phyloP scores from a whole-genome alignment of 2,329 filamentous ascomycete species.

The Dactylellina cionopaga region DNA sequence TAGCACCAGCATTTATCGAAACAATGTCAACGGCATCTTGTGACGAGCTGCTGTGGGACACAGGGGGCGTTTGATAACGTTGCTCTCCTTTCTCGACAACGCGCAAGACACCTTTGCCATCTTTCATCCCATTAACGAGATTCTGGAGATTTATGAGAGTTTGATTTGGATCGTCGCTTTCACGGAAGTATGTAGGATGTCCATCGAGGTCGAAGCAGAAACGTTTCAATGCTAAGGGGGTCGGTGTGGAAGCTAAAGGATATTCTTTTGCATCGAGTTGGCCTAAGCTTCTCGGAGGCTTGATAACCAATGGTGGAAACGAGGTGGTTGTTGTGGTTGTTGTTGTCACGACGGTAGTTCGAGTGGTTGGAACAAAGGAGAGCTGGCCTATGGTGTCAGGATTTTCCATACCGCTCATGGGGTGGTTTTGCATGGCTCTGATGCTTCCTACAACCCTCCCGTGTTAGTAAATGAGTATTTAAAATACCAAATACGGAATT shows the following conservation, averaged over 20 bases:
- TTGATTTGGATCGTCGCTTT: conserved; percentile 68
- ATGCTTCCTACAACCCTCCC: not conserved
- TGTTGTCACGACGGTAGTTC: conserved; percentile 58
- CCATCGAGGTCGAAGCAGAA: conserved; percentile 78
- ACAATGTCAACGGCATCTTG: conserved; percentile 25
- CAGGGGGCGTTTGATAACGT: conserved; percentile 44
- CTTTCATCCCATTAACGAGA: conserved; percentile 55
- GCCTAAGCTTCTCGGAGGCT: conserved; percentile 56
- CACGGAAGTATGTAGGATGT: conserved; percentile 70
- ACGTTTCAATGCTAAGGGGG: conserved; percentile 78
- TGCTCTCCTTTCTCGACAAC: conserved; percentile 57
- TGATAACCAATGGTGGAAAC: conserved; percentile 57
- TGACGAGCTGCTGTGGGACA: conserved; percentile 26
- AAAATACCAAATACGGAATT: too few relatives aligned
- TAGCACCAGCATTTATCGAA: conserved; percentile 29
- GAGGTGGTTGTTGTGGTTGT: conserved; percentile 58
- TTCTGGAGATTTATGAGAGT: conserved; percentile 63
- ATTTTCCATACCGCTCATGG: conserved; percentile 30
- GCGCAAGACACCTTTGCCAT: conserved; percentile 56
- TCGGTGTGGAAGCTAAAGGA: conserved; percentile 83
- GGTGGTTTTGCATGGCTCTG: conserved; percentile 25
- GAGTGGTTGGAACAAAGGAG: conserved; percentile 57
- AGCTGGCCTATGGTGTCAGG: conserved; percentile 56
- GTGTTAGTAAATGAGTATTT: not conserved
- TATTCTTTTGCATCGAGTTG: conserved; percentile 85